A percentile compares a stretch with the other conserved stretches of the same genome.
Conservation (phyloP, 805 yeast species). For the Lachancea meyersii region DNA sequence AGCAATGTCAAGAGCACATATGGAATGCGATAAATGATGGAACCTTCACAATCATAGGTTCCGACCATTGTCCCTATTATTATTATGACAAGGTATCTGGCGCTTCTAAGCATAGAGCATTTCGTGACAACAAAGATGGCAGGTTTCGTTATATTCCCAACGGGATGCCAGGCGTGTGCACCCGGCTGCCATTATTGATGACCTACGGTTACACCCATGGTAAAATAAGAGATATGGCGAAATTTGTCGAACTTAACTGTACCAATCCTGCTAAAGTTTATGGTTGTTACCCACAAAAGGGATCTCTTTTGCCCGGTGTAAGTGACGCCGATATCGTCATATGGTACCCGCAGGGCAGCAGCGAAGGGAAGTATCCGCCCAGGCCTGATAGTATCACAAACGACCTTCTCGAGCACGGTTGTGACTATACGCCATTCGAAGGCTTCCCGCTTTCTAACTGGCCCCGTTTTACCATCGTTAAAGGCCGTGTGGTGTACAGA, state of each 20-base stretch:
- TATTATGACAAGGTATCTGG: conserved; percentile 33
- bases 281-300: conserved; percentile 39
- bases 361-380: conserved; percentile 23
- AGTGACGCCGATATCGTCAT: conserved; percentile 44
- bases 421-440: conserved; percentile 38
- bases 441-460: conserved; percentile 39
- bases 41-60: conserved; percentile 41
- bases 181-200: conserved; percentile 40
- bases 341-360: conserved; percentile 41
- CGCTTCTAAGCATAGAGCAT: conserved; percentile 39
- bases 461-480: conserved; percentile 41
- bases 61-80: conserved; percentile 43
- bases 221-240: conserved; percentile 35
- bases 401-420: conserved; percentile 32
- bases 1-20: conserved; percentile 33
- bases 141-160: conserved; percentile 42
- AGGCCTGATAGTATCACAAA: conserved; percentile 18
- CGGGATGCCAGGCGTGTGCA: conserved; percentile 46
- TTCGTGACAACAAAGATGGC: conserved; percentile 33
- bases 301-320: conserved; percentile 39
- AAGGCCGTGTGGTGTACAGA: conserved; percentile 34
- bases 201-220: conserved; percentile 41
- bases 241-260: conserved; percentile 40
- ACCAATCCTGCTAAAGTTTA: conserved; percentile 44
- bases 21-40: conserved; percentile 44